A percentile compares a stretch with the other conserved stretches of the same genome.
phyloP scores from a whole-genome alignment of 345 rosid genomes.

The Aegle marmelos region DNA sequence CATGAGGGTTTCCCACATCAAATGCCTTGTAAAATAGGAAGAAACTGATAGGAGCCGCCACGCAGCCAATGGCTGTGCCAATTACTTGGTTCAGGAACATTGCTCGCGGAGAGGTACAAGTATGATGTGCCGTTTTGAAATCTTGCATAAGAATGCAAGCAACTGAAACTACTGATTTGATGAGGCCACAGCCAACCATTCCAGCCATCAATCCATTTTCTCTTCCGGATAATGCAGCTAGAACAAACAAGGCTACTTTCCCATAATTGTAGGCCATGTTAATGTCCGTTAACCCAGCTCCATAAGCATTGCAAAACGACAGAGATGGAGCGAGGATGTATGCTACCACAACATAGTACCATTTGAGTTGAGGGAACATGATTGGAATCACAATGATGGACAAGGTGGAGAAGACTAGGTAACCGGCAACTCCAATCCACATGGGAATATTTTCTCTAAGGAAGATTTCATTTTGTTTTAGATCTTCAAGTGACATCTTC shows the following conservation, averaged over 20 bases:
- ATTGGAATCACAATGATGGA: conserved; percentile 64
- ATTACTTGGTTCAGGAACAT: conserved; percentile 84
- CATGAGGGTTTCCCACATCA: conserved; percentile 84
- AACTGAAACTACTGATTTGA: conserved; percentile 84
- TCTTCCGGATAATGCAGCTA: conserved; percentile 77
- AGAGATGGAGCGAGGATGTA: conserved; percentile 83
- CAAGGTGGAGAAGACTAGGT: conserved; percentile 45
- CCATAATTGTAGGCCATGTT: conserved; percentile 99
- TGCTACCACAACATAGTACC: conserved; percentile 77
- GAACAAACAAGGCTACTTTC: conserved; percentile 76
- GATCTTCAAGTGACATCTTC: conserved; percentile 25
- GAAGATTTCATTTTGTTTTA: conserved; percentile 61
- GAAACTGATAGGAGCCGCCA: conserved; percentile 75
- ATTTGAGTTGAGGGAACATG: conserved; percentile 89
- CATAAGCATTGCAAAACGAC: conserved; percentile 91
- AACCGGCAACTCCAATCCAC: conserved; percentile 69
- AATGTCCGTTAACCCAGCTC: conserved; percentile 92
- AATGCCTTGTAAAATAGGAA: conserved; percentile 88
- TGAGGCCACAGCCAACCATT: conserved; percentile 84
- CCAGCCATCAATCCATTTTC: conserved; percentile 81
- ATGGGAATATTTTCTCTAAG: conserved; percentile 68
- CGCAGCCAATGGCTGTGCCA: conserved; percentile 75
- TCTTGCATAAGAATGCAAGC: conserved; percentile 94
- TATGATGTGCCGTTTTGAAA: conserved; percentile 83
- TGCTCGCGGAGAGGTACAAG: conserved; percentile 78